Conservation (phyloP, 2,329 filamentous ascomycete species). For the Penicillium verrucosum region DNA sequence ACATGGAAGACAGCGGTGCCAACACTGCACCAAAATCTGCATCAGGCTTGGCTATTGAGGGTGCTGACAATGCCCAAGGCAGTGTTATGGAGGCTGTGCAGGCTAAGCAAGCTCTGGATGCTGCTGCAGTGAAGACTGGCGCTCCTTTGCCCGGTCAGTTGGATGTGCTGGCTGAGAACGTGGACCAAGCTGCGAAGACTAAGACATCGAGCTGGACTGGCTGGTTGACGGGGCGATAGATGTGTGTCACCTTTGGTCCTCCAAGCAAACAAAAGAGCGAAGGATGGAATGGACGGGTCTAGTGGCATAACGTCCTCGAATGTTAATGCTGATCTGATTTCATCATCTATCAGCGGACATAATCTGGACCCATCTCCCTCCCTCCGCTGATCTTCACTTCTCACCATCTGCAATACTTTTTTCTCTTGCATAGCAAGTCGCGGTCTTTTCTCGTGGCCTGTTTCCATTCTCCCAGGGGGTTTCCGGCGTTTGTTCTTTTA, state of each 20-base stretch:
- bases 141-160: constrained; percentile 27
- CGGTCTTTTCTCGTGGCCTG: constrained; percentile 18
- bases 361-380: neutral
- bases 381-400: neutral
- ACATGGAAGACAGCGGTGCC: constrained; percentile 30
- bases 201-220: constrained; percentile 39
- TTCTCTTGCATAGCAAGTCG: constrained; percentile 25
- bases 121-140: constrained; percentile 23
- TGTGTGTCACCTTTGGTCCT: neutral
- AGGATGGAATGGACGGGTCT: neutral
- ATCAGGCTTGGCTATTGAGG: constrained; percentile 7
- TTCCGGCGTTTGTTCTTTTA: constrained; percentile 28
- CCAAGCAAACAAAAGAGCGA: constrained; percentile 3
- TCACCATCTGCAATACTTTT: constrained; percentile 10
- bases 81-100: constrained; percentile 36
- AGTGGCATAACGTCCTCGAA: neutral
- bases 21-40: constrained; percentile 7
- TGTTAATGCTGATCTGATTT: neutral
- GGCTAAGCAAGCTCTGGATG: constrained; percentile 36
- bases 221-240: constrained; percentile 40
- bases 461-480: constrained; percentile 29
- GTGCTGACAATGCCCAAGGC: constrained; percentile 18
- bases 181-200: constrained; percentile 36
- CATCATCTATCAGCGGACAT: neutral
- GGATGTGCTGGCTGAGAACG: constrained; percentile 37